These are phyloP conservation scores for Juncus inflexus DNA, from an alignment of 176 grass and related monocot species.

Conservation along the genomic window DNA sequence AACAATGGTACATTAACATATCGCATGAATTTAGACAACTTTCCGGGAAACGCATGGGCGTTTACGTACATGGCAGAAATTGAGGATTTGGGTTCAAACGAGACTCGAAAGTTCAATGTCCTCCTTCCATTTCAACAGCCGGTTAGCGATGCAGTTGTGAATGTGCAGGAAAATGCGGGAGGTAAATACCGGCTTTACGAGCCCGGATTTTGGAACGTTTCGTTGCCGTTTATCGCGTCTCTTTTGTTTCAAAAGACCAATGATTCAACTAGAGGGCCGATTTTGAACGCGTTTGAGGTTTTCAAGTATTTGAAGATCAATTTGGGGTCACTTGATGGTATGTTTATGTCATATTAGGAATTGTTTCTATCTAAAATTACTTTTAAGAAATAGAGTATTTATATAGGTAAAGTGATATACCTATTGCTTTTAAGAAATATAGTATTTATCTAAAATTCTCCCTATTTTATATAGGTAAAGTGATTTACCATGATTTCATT, in stretches of 20 bases:
- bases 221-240: conserved; percentile 73
- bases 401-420: too few relatives aligned
- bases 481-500: too few relatives aligned
- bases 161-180: conserved; percentile 82
- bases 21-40: conserved; percentile 75
- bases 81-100: conserved; percentile 53
- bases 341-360: neutral
- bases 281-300: conserved; percentile 82
- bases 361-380: neutral
- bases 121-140: conserved; percentile 59
- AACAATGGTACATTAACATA: conserved; percentile 78
- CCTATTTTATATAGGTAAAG: too few relatives aligned
- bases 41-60: conserved; percentile 80
- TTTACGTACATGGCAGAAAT: conserved; percentile 85
- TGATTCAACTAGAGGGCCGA: conserved; percentile 81
- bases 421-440: too few relatives aligned
- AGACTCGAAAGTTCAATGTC: conserved; percentile 81
- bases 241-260: conserved; percentile 67
- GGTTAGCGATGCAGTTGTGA: conserved; percentile 70
- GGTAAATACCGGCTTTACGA: conserved; percentile 84
- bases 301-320: conserved; percentile 67
- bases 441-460: too few relatives aligned
- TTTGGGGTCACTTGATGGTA: conserved; percentile 81
- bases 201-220: conserved; percentile 65
- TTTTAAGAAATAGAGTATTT: too few relatives aligned